A percentile compares a stretch with the other conserved stretches of the same genome.
These are phyloP conservation scores for Salvia hispanica DNA, from an alignment of 257 asterid genomes.

Conservation along the genomic window DNA sequence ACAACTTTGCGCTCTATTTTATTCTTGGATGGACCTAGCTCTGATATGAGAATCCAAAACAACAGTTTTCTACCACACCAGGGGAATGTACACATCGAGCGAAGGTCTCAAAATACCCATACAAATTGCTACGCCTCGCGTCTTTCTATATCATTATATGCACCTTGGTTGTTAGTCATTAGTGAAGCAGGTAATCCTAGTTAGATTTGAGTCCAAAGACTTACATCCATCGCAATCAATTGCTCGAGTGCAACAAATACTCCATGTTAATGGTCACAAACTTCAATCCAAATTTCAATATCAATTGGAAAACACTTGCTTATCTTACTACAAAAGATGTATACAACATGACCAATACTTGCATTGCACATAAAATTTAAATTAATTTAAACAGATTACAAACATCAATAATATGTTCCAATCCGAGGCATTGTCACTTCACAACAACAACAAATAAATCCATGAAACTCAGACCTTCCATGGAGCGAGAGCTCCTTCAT, in stretches of 20 bases:
- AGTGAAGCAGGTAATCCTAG: background rate
- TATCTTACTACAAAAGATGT: background rate
- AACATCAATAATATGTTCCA: background rate
- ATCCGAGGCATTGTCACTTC: background rate
- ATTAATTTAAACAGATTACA: background rate
- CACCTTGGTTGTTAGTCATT: no score
- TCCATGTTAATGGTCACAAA: background rate
- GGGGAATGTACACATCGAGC: background rate
- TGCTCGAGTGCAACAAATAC: background rate
- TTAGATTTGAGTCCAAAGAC: background rate
- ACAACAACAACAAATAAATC: background rate
- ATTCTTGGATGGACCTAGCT: background rate
- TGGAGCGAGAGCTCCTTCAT: slow-evolving; percentile 67
- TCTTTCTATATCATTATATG: no score
- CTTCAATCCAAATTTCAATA: background rate
- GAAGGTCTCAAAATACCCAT: background rate
- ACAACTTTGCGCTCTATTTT: background rate
- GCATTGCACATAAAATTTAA: background rate
- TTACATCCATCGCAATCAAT: background rate
- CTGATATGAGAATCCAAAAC: background rate
- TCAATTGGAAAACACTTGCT: background rate
- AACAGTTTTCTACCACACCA: background rate
- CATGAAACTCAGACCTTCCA: slow-evolving; percentile 68
- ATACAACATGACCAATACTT: background rate
- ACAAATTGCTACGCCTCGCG: no score